Evolutionary conservation across 352 stramenopile species (phyloP).

Genomic region (Phytophthora fragariaefolia): DNA sequence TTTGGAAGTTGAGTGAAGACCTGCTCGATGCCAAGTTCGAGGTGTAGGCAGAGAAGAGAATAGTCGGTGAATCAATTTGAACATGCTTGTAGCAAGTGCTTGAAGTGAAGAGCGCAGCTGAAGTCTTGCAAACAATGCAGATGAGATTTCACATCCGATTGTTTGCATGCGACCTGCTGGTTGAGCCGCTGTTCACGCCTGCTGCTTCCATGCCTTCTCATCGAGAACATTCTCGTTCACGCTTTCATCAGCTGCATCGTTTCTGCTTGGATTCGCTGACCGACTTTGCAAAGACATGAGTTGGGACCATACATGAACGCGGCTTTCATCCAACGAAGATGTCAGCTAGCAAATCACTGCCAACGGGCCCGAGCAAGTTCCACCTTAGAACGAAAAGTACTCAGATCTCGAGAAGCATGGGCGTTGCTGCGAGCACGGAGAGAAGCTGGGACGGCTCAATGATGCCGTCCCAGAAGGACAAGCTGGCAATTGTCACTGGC

Average conservation of each 20-base stretch:
- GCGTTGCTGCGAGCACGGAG: slow-evolving; percentile 7
- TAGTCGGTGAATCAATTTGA: neutral
- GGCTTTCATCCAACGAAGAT: neutral
- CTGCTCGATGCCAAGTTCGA: slow-evolving; percentile 34
- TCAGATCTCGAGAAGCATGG: slow-evolving; percentile 21
- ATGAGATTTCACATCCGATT: neutral
- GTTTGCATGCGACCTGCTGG: slow-evolving; percentile 3
- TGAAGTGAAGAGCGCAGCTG: slow-evolving; percentile 3
- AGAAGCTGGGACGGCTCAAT: slow-evolving; percentile 33
- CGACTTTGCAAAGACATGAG: slow-evolving; percentile 30
- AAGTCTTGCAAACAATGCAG: neutral
- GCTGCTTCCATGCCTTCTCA: too few species aligned
- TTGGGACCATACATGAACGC: slow-evolving; percentile 9
- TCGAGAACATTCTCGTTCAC: too few species aligned
- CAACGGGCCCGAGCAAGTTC: neutral
- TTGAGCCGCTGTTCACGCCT: neutral
- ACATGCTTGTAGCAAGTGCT: neutral
- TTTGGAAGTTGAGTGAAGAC: slow-evolving; percentile 59
- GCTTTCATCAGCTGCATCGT: slow-evolving; percentile 7
- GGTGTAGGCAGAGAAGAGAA: slow-evolving; percentile 15
- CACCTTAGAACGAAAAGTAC: slow-evolving; percentile 11
- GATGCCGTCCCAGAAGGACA: slow-evolving; percentile 52
- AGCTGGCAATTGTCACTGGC: slow-evolving; percentile 76
- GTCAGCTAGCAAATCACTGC: slow-evolving; percentile 24
- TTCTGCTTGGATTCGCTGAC: slow-evolving; percentile 40